phyloP scores from a whole-genome alignment of 768 basidiomycete species.

The Lactifluus hygrophoroides region DNA sequence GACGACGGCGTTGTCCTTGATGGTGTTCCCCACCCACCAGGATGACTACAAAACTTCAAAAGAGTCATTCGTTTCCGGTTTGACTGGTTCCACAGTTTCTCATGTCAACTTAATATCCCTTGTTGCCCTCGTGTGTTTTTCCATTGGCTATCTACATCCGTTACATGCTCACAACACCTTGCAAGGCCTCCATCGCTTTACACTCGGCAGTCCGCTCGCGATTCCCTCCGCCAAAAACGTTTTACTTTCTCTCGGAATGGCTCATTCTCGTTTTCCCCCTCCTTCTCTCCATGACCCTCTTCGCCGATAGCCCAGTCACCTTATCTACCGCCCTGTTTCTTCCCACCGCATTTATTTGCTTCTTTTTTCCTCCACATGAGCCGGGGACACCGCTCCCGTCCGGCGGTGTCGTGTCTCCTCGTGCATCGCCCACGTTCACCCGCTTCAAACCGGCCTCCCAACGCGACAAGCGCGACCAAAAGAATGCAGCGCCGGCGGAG shows the following conservation, averaged over 20 bases:
- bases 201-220: slow-evolving; percentile 54
- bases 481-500: neutral
- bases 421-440: slow-evolving; percentile 15
- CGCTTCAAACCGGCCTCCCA: slow-evolving; percentile 4
- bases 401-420: slow-evolving; percentile 24
- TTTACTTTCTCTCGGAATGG: slow-evolving; percentile 50
- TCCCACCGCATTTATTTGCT: slow-evolving; percentile 35
- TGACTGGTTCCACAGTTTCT: slow-evolving; percentile 57
- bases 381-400: slow-evolving; percentile 48
- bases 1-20: neutral
- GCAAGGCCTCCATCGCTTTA: slow-evolving; percentile 62
- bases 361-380: slow-evolving; percentile 36
- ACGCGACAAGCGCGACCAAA: neutral
- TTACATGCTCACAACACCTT: neutral
- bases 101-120: slow-evolving; percentile 64
- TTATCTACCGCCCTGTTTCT: slow-evolving; percentile 44
- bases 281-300: slow-evolving; percentile 73
- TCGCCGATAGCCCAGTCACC: slow-evolving; percentile 46
- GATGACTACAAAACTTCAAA: slow-evolving; percentile 63
- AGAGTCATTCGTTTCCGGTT: slow-evolving; percentile 73
- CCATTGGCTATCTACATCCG: neutral
- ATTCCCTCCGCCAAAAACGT: slow-evolving; percentile 32
- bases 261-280: slow-evolving; percentile 65
- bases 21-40: neutral
- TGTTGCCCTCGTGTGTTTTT: slow-evolving; percentile 48